Evolutionary conservation across 192 early-diverging fungal genomes (phyloP).

Genomic region (Coemansia sp.): DNA sequence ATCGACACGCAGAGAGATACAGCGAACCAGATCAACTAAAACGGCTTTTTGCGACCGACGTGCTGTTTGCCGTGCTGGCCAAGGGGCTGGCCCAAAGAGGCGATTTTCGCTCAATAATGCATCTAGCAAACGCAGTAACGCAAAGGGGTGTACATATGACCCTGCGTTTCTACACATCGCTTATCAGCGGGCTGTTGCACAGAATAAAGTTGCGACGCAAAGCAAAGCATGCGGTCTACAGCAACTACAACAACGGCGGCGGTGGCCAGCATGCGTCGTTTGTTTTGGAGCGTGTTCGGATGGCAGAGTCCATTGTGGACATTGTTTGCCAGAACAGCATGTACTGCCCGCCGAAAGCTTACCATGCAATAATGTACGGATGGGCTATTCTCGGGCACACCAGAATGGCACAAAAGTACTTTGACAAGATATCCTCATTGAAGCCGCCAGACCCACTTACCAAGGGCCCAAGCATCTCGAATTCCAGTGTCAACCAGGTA

Average conservation of each 20-base stretch:
- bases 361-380: conserved; percentile 26
- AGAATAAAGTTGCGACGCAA: not conserved
- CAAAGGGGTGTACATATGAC: conserved; percentile 2
- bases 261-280: not conserved
- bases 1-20: conserved; percentile 19
- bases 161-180: conserved; percentile 28
- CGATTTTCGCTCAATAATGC: conserved; percentile 24
- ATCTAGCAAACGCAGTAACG: conserved; percentile 10
- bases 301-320: conserved; percentile 22
- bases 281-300: conserved; percentile 4
- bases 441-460: not conserved
- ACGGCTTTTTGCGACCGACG: conserved; percentile 4
- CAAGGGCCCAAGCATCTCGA: not conserved
- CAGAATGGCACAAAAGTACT: conserved; percentile 5
- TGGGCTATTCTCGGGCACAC: conserved; percentile 29
- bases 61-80: conserved; percentile 21
- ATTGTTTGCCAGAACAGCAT: conserved; percentile 16
- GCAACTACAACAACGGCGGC: not conserved
- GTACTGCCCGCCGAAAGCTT: conserved; percentile 14
- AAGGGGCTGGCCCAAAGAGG: conserved; percentile 14
- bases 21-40: not conserved
- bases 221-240: not conserved
- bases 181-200: conserved; percentile 29
- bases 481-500: conserved; percentile 4
- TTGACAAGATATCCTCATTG: conserved; percentile 8